Evolutionary conservation across 805 yeast species (phyloP).

Genomic region (Teunomyces pallodes): DNA sequence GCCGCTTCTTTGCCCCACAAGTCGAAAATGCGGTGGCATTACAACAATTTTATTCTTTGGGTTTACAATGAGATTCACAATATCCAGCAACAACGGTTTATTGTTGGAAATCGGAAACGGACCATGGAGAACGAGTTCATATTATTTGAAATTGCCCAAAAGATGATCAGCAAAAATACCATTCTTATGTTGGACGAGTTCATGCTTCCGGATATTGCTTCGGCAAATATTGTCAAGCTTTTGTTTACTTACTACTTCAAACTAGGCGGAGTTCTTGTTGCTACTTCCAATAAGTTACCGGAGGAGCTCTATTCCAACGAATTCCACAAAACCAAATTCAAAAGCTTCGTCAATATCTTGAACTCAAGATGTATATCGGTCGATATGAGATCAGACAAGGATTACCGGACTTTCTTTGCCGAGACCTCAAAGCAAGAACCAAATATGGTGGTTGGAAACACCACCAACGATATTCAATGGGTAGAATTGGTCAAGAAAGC

Average conservation of each 20-base stretch:
- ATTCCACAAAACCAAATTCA: slow-evolving; percentile 57
- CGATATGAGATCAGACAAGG: slow-evolving; percentile 59
- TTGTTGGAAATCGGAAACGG: slow-evolving; percentile 22
- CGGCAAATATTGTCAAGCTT: slow-evolving; percentile 65
- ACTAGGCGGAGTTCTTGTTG: slow-evolving; percentile 71
- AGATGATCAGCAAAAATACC: slow-evolving; percentile 56
- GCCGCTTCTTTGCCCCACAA: slow-evolving; percentile 62
- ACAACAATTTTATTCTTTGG: slow-evolving; percentile 67
- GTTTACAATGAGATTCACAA: slow-evolving; percentile 60
- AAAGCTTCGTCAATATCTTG: slow-evolving; percentile 53
- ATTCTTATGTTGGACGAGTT: slow-evolving; percentile 68
- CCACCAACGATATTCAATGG: slow-evolving; percentile 34
- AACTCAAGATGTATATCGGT: slow-evolving; percentile 57
- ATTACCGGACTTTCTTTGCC: slow-evolving; percentile 45
- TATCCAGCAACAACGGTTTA: slow-evolving; percentile 45
- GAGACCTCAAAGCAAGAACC: slow-evolving; percentile 16
- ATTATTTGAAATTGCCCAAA: slow-evolving; percentile 64
- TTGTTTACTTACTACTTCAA: slow-evolving; percentile 68
- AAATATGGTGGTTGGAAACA: slow-evolving; percentile 28
- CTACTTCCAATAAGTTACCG: slow-evolving; percentile 71
- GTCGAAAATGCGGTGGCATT: slow-evolving; percentile 70
- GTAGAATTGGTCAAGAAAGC: slow-evolving; percentile 19
- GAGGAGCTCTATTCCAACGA: slow-evolving; percentile 68
- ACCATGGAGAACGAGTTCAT: slow-evolving; percentile 58
- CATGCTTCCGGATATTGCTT: slow-evolving; percentile 73